Evolutionary conservation across 2,329 filamentous ascomycete species (phyloP), one percentile per base, ranked within the genome.

Genomic region (Parafenestella ontariensis): DNA sequence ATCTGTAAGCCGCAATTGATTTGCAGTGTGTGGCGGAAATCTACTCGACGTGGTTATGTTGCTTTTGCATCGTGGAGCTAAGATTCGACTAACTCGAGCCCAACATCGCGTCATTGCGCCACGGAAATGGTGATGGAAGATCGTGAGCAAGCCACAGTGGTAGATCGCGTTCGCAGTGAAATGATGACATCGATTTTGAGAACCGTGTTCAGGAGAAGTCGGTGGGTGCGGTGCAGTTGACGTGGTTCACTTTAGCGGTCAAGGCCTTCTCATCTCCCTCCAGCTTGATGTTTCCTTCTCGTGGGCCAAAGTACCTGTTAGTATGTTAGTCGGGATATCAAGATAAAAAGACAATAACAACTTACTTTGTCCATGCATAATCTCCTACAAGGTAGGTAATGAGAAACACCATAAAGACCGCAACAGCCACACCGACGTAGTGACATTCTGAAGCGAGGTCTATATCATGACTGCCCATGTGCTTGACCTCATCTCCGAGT

Each of bases 241-340:
- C 28, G 26, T 43, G 34, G n/a, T 53, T 29, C 10, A 20, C 37
- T n/a, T 49, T 47, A 6, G 59, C 62, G 26, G 36, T 58, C 10
- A 70, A 46, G 7, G 53, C 37, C 55, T 63, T 67, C 40, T 70
- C 67, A 1, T 64, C 59, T 15, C 66, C 68, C 17, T 62, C 58
- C 4, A 70, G 56, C 45, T 62, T 61, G 43, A 70, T 64, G 26
- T 20, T 24, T 26, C 62, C 58, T 20, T 46, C 40, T 11, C 39
- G 41, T 3, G 17, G 49, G 5, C 49, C 20, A 18, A 46, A 45
- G 40, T 47, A 64, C 28, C 66, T 69, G 26, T 1, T 5, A 8
- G 4, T 2, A 9, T 2, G 29, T 64, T n/a, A 61, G 55, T 55
- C 10, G 26, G 17, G 13, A 18, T 18, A 10, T 10, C n/a, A 8